phyloP scores from a whole-genome alignment of 305 asterid genomes.

The Ajuga reptans region DNA sequence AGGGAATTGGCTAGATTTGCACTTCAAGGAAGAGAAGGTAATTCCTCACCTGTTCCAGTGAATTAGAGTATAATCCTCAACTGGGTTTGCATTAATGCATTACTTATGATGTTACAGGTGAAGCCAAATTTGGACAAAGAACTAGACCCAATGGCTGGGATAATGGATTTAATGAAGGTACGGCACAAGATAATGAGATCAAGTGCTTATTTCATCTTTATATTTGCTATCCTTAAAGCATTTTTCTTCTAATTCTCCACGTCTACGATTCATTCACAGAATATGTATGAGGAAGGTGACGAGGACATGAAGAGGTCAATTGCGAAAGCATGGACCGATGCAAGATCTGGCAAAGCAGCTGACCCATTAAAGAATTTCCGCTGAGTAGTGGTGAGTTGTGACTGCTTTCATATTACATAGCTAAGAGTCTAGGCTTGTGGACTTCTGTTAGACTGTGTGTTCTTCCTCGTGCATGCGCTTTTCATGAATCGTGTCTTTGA shows the following conservation, averaged over 20 bases:
- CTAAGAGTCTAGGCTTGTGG: neutral
- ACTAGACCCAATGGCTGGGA: conserved; percentile 84
- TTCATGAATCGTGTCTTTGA: neutral
- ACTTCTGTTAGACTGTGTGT: neutral
- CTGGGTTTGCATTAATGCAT: neutral
- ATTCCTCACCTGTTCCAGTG: neutral
- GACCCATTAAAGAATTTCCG: conserved; percentile 42
- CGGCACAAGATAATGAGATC: neutral
- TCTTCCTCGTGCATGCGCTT: neutral
- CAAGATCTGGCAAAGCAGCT: conserved; percentile 67
- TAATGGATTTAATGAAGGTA: conserved; percentile 93
- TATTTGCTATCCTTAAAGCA: neutral
- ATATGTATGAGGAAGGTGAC: conserved; percentile 85
- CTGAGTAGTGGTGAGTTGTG: conserved; percentile 15
- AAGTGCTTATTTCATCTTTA: neutral
- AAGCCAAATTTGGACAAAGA: conserved; percentile 65
- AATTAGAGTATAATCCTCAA: neutral
- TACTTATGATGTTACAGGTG: conserved; percentile 33
- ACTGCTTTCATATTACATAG: neutral
- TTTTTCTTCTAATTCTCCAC: neutral
- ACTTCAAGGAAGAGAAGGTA: conserved; percentile 86
- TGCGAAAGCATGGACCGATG: conserved; percentile 85
- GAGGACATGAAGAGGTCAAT: conserved; percentile 76
- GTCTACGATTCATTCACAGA: conserved; percentile 30
- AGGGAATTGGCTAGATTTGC: conserved; percentile 76